A percentile compares a stretch with the other conserved stretches of the same genome.
These are phyloP conservation scores for Aspergillus carbonarius DNA, from an alignment of 2,329 filamentous ascomycete genomes.

Conservation along the genomic window DNA sequence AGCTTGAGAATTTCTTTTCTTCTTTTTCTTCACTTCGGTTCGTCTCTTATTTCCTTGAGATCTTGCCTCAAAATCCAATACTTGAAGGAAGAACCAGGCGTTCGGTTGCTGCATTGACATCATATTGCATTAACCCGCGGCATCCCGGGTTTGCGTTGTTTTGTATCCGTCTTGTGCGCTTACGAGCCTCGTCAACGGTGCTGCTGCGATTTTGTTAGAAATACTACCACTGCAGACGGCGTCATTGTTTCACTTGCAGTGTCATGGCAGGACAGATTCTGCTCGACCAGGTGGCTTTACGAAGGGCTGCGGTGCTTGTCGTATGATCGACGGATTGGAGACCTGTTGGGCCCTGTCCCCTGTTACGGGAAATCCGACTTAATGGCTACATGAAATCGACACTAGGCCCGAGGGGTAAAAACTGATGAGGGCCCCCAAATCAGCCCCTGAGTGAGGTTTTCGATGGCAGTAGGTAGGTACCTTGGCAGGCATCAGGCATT, in stretches of 20 bases:
- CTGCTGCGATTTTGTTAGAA: not conserved
- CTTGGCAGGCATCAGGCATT: not conserved
- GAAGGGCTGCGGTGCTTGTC: not conserved
- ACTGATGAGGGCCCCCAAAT: not conserved
- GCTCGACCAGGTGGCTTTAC: not conserved
- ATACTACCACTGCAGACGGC: not conserved
- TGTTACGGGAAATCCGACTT: not conserved
- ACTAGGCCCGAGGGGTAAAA: too few relatives aligned
- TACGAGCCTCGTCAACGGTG: not conserved
- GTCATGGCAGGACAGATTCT: not conserved
- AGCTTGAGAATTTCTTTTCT: constrained; percentile 11
- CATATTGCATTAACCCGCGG: not conserved
- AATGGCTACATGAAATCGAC: too few relatives aligned
- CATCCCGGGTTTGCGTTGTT: not conserved
- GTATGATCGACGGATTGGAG: not conserved
- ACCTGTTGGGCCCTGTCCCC: not conserved
- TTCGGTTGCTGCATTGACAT: constrained; percentile 11
- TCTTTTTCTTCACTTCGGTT: not conserved
- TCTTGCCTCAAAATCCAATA: not conserved
- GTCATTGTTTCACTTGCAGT: not conserved
- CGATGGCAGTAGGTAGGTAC: not conserved
- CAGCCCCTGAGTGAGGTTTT: not conserved
- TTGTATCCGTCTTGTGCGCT: not conserved
- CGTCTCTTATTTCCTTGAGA: constrained; percentile 2
- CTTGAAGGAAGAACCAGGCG: constrained; percentile 8